phyloP scores from a whole-genome alignment of 2,329 filamentous ascomycete species.

The Hypoxylon sp. region DNA sequence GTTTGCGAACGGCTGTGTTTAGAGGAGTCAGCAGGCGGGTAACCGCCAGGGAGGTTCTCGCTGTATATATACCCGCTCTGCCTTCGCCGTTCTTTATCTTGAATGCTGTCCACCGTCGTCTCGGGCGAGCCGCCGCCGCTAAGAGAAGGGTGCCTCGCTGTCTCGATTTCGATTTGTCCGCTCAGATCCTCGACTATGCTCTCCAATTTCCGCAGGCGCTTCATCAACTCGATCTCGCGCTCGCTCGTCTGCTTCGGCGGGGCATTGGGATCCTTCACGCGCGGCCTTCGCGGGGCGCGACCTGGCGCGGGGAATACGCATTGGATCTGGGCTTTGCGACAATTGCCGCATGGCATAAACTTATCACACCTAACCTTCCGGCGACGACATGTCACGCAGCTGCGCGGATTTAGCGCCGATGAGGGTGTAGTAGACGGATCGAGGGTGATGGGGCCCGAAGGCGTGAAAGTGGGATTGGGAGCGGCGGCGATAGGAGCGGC shows the following conservation, averaged over 20 bases:
- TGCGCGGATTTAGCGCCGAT: constrained; percentile 54
- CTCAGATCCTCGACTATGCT: constrained; percentile 80
- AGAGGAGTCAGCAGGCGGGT: constrained; percentile 38
- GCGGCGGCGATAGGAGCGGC: constrained; percentile 17
- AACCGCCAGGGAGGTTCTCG: constrained; percentile 44
- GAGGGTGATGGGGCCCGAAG: constrained; percentile 52
- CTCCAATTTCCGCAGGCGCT: constrained; percentile 79
- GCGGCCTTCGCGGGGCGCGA: constrained; percentile 76
- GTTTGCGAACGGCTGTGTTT: constrained; percentile 42
- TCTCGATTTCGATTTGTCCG: constrained; percentile 73
- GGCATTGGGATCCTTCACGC: constrained; percentile 75
- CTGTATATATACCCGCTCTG: constrained; percentile 41
- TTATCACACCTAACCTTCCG: constrained; percentile 84
- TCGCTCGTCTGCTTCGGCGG: constrained; percentile 71
- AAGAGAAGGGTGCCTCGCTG: constrained; percentile 56
- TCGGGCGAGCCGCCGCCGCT: constrained; percentile 59
- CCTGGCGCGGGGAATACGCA: constrained; percentile 83
- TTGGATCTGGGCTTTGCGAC: constrained; percentile 76
- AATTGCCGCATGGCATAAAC: constrained; percentile 82
- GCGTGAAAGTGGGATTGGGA: constrained; percentile 38
- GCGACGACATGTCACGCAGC: constrained; percentile 67
- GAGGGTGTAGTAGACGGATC: constrained; percentile 53
- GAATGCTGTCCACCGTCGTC: constrained; percentile 48
- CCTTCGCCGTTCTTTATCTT: constrained; percentile 47
- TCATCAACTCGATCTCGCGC: constrained; percentile 77